Percentiles rank a stretch among this genome's conserved stretches.
Evolutionary conservation across 805 yeast genomes (phyloP).

Genomic region (Groenewaldozyma salmanticensis): DNA sequence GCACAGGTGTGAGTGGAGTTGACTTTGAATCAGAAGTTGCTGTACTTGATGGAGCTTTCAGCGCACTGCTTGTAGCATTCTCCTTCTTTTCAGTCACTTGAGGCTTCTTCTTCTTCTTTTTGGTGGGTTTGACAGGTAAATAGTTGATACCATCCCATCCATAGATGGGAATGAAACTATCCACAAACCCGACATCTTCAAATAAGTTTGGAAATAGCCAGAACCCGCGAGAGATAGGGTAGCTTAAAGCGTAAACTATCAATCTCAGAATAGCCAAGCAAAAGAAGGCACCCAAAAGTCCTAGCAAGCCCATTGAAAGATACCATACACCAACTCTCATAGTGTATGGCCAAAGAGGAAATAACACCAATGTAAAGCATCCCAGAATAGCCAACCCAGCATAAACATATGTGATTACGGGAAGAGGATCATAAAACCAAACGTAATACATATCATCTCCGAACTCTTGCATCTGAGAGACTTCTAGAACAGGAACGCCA

Average conservation of each 20-base stretch:
- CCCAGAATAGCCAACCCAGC: constrained; percentile 59
- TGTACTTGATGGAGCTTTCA: constrained; percentile 1
- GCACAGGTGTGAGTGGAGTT: background rate
- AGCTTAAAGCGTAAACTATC: constrained; percentile 53
- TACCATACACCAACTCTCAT: constrained; percentile 92
- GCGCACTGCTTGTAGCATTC: background rate
- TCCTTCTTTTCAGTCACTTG: constrained; percentile 1
- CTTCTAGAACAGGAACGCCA: constrained; percentile 36
- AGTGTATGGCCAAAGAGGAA: constrained; percentile 91
- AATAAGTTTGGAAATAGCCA: constrained; percentile 96
- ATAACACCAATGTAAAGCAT: constrained; percentile 54
- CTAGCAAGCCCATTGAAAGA: constrained; percentile 65
- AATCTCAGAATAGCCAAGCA: constrained; percentile 71
- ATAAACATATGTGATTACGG: constrained; percentile 51
- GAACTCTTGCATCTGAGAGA: constrained; percentile 30
- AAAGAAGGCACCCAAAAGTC: constrained; percentile 65
- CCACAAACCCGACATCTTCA: constrained; percentile 90
- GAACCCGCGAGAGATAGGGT: constrained; percentile 58
- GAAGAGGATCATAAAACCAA: constrained; percentile 74
- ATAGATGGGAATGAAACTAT: constrained; percentile 83
- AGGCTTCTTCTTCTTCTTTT: constrained; percentile 16
- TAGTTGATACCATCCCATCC: constrained; percentile 53
- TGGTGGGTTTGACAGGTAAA: constrained; percentile 14
- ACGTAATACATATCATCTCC: constrained; percentile 51
- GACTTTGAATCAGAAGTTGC: background rate